These are phyloP conservation scores for Plasmopara muralis DNA, from an alignment of 352 stramenopile genomes.

Conservation along the genomic window DNA sequence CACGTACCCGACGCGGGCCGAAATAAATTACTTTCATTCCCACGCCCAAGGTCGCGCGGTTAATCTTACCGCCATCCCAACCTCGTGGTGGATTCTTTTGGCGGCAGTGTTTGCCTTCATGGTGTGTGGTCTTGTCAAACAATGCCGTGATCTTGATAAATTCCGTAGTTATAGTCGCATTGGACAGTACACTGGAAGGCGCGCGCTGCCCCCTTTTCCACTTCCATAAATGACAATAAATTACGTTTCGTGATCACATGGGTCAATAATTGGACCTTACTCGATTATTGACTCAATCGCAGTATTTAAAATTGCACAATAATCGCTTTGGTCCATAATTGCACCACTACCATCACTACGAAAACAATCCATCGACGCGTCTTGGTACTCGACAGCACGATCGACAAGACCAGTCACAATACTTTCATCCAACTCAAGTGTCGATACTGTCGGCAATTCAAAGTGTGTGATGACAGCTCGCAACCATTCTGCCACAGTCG, in stretches of 20 bases:
- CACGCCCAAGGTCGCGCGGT: background rate
- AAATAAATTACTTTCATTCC: slow-evolving; percentile 43
- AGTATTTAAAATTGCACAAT: slow-evolving; percentile 45
- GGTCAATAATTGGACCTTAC: background rate
- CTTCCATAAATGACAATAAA: background rate
- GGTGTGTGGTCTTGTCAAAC: slow-evolving; percentile 31
- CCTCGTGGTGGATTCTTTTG: slow-evolving; percentile 63
- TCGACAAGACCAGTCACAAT: slow-evolving; percentile 50
- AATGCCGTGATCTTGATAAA: slow-evolving; percentile 19
- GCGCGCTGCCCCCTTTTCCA: slow-evolving; percentile 10
- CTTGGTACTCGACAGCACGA: slow-evolving; percentile 43
- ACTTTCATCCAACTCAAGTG: slow-evolving; percentile 52
- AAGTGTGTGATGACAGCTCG: slow-evolving; percentile 56
- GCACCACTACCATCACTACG: slow-evolving; percentile 24
- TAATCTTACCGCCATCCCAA: slow-evolving; percentile 41
- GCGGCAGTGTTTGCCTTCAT: slow-evolving; percentile 41
- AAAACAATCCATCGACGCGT: slow-evolving; percentile 30
- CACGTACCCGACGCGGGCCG: slow-evolving; percentile 53
- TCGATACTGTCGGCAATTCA: slow-evolving; percentile 41
- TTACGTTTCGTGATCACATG: too few relatives aligned
- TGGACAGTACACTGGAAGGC: slow-evolving; percentile 19
- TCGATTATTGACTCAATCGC: slow-evolving; percentile 25
- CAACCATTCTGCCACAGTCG: slow-evolving; percentile 46
- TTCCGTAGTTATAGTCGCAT: slow-evolving; percentile 13
- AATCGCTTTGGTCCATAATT: slow-evolving; percentile 59